These are phyloP conservation scores for Paraleonurus japonicus DNA, from an alignment of 257 asterid genomes.

Conservation along the genomic window DNA sequence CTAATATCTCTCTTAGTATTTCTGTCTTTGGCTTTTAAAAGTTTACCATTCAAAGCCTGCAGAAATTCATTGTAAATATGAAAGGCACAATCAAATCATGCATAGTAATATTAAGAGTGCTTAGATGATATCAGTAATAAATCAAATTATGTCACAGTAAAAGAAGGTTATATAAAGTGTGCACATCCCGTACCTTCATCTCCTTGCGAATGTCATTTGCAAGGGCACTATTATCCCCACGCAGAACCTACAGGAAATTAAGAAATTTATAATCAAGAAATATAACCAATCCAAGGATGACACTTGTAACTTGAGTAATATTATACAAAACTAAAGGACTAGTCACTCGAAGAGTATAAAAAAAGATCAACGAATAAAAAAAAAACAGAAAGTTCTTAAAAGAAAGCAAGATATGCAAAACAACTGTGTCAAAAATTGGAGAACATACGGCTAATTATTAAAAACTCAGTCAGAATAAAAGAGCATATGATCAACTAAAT, in stretches of 20 bases:
- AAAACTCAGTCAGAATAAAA: neutral
- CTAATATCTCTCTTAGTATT: conserved; percentile 81
- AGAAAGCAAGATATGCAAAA: conserved; percentile 5
- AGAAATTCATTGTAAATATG: conserved; percentile 27
- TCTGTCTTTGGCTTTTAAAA: conserved; percentile 85
- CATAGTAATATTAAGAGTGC: conserved; percentile 2
- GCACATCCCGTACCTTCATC: conserved; percentile 63
- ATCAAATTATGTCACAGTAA: neutral
- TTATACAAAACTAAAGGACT: neutral
- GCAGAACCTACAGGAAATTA: conserved; percentile 62
- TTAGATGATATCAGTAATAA: neutral
- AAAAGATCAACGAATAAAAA: conserved; percentile 2
- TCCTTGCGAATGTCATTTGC: conserved; percentile 98
- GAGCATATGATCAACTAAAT: neutral
- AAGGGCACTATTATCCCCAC: conserved; percentile 94
- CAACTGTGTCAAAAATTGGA: neutral
- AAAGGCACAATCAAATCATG: neutral
- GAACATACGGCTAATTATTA: neutral
- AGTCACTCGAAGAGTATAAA: neutral
- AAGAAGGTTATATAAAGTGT: conserved; percentile 8
- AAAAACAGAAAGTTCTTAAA: neutral
- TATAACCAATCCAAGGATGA: neutral
- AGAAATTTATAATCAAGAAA: conserved; percentile 17
- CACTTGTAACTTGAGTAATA: neutral
- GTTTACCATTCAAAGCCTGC: conserved; percentile 81